Base-by-base conservation (phyloP, 179 eudicot genomes). In the Vitellaria paradoxa region DNA sequence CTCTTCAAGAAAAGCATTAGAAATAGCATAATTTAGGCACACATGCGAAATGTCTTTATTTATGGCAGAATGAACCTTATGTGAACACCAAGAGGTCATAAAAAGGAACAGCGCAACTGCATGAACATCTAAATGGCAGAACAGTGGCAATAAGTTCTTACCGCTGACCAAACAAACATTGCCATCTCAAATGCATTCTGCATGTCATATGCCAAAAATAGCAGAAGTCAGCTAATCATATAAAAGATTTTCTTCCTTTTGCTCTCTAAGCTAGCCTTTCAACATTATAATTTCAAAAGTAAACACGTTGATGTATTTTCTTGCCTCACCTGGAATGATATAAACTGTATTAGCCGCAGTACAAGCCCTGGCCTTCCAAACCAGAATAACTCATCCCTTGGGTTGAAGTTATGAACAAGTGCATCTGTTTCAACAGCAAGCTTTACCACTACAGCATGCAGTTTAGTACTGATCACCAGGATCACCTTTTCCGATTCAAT, bases 161-260 rank as follows among this genome's bases (percentile, higher is more conserved):
- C 97, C 92, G 84, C 30, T 60, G 94, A 92, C 97, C 94, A 92
- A 10, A 92, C 20, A 84, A 88, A 89, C 65, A 84, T 83, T 64
- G 97, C 88, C 97, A 92, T 89, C 85, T 92, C 94, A 76, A 89
- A 86, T 42, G 97, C 94, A 76, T 90, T 90, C 97, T 92, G 90
- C 84, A 84, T 30, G n/a, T 68, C 30, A 60, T 74, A 62, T 5
- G 11, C 12, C 7, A 18, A 70, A 23, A 76, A 37, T 18, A 20
- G 42, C 60, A 68, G 20, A 59, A 9, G 65, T 73, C 59, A 73
- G 23, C 13, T 62, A 30, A 55, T 49, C 13, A 40, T 17, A 60
- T 68, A 47, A 75, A 47, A 47, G 9, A 20, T 74, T 20, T 15
- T 17, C 47, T 8, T 24, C 23, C 23, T 63, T 24, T 59, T 6